Conservation (phyloP, 225 moss, liverwort and hornwort species). For the Takakia lepidozioides region DNA sequence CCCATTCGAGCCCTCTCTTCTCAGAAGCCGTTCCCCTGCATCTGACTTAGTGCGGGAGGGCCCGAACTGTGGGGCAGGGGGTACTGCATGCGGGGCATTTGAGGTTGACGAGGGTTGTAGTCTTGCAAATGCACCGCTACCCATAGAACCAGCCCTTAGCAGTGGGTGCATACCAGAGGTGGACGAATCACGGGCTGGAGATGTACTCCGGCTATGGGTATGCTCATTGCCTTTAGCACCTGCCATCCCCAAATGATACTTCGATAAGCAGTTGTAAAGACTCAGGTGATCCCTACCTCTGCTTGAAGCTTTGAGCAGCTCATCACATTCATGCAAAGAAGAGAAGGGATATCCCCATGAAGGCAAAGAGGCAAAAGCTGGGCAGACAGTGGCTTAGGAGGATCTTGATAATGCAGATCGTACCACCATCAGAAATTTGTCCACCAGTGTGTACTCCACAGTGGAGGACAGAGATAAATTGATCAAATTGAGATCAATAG, state of each 20-base stretch:
- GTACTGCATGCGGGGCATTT: constrained; percentile 9
- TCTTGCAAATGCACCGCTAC: constrained; percentile 48
- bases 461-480: too few species aligned
- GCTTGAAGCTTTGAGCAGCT: constrained; percentile 5
- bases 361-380: too few species aligned
- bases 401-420: too few species aligned
- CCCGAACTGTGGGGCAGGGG: constrained; percentile 39
- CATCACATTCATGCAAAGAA: too few species aligned
- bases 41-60: constrained; percentile 49
- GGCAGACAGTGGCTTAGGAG: too few species aligned
- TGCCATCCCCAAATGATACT: constrained; percentile 6
- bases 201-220: constrained; percentile 17
- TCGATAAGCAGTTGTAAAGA: too few species aligned
- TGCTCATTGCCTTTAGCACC: constrained; percentile 31
- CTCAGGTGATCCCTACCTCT: too few species aligned
- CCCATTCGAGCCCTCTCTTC: constrained; percentile 36
- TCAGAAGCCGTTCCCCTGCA: constrained; percentile 15
- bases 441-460: too few species aligned
- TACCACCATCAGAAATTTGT: too few species aligned
- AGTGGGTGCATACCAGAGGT: constrained; percentile 8
- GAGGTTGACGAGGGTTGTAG: constrained; percentile 19
- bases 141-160: constrained; percentile 27
- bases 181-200: constrained; percentile 13
- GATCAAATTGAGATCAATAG: too few species aligned
- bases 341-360: too few species aligned